Evolutionary conservation across 2,329 filamentous ascomycete species (phyloP).

Genomic region (Epichloe sp.): DNA sequence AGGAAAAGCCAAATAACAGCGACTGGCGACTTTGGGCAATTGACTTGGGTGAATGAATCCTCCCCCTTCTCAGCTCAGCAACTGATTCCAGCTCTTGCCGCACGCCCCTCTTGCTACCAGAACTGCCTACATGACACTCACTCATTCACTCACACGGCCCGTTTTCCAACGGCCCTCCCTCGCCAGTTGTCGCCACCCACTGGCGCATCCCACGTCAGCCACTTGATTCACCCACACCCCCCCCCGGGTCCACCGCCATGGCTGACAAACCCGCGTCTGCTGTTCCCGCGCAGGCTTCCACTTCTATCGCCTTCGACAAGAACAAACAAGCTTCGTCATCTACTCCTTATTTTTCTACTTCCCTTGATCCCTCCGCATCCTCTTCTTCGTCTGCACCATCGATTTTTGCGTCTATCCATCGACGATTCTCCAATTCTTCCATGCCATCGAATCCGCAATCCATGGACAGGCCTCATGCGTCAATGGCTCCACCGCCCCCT

Average conservation of each 20-base stretch:
- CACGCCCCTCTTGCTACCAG: too few relatives aligned
- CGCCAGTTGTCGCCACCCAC: slow-evolving; percentile 2
- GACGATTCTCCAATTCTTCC: slow-evolving; percentile 9
- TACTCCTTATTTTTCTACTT: slow-evolving; percentile 4
- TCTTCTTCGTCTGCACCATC: slow-evolving; percentile 6
- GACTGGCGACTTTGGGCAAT: slow-evolving; percentile 4
- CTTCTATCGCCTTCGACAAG: slow-evolving; percentile 21
- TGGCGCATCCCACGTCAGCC: slow-evolving; percentile 4
- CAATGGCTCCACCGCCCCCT: slow-evolving; percentile 18
- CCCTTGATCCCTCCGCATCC: slow-evolving; percentile 4
- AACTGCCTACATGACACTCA: neutral
- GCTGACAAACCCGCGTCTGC: slow-evolving; percentile 24
- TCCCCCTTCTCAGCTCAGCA: too few relatives aligned
- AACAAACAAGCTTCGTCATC: slow-evolving; percentile 5
- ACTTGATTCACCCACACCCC: neutral
- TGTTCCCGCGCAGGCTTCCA: slow-evolving; percentile 16
- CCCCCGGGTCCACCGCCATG: slow-evolving; percentile 5
- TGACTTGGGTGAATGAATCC: slow-evolving; percentile 2
- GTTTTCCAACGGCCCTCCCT: neutral
- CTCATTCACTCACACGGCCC: neutral
- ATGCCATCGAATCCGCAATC: slow-evolving; percentile 15
- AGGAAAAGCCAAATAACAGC: neutral
- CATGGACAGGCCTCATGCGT: slow-evolving; percentile 9
- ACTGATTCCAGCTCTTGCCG: too few relatives aligned
- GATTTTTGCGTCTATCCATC: slow-evolving; percentile 7